Evolutionary conservation across 306 rosid species (phyloP), one percentile per base, ranked within the genome.

Genomic region (Prunus mongolica): DNA sequence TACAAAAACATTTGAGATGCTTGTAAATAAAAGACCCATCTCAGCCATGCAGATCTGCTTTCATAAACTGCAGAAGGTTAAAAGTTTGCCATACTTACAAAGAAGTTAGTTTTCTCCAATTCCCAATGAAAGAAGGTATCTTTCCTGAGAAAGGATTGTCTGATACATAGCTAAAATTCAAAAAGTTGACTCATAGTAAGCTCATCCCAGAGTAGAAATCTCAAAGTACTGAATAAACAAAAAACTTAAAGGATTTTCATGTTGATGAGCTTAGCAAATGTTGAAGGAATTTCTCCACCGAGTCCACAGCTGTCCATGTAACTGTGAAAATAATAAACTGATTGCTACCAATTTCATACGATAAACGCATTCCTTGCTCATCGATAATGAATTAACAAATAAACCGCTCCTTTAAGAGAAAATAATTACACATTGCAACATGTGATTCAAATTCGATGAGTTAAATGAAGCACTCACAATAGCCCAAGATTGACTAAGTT

Each of bases 71-170:
- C 5, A 30, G 32, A 30, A 3, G 32, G 32, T 30, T 30, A 30
- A 30, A 30, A 30, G 32, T 30, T 30, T 32, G 38, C 16, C 15
- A 32, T 19, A 32, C 77, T 70, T 76, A 81, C 80, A 81, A 30
- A n/a, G 13, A 0, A 8, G 54, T 81, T 4, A 81, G 77, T 4
- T 30, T 55, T 45, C 73, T 81, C 84, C 78, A 81, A 44, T 76
- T 81, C 30, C 80, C 84, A 3, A 81, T 76, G 62, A 81, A 81
- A 41, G 65, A 69, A 0, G 80, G 84, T 65, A 76, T 81, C 46
- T 54, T 81, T 11, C 84, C 84, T 3, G 77, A 19, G 27, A 81
- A 76, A 45, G 77, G 77, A 72, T 8, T 76, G 75, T 69, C 77
- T 5, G 77, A 45, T 54, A 73, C 77, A 64, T 38, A 3, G 30